Percentiles rank a stretch among this genome's conserved stretches.
Conservation (phyloP, 163 green algal species). For the Picocystis sp. region DNA sequence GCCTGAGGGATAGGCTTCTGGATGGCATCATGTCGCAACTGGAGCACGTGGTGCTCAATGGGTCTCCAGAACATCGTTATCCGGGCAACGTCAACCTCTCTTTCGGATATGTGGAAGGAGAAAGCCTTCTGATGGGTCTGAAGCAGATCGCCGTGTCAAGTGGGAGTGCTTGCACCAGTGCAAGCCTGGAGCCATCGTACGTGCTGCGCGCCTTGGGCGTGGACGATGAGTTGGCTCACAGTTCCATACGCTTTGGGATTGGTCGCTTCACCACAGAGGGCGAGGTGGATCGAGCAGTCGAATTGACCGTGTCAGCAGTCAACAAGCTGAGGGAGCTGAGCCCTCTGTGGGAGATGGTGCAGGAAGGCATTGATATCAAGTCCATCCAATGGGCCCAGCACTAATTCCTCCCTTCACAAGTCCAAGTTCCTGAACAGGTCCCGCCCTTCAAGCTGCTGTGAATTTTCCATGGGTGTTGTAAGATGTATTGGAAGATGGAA, state of each 20-base stretch:
- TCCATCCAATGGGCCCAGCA: conserved; percentile 95
- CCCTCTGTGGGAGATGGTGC: conserved; percentile 96
- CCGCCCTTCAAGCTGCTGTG: too few species aligned
- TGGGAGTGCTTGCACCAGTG: conserved; percentile 84
- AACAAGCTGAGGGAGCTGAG: conserved; percentile 90
- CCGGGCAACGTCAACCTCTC: conserved; percentile 91
- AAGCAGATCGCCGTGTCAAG: conserved; percentile 86
- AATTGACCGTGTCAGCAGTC: conserved; percentile 69
- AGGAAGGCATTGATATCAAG: conserved; percentile 93
- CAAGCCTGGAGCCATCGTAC: conserved; percentile 88
- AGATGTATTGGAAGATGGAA: too few species aligned
- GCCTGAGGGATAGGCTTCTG: conserved; percentile 55
- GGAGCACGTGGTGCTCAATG: conserved; percentile 75
- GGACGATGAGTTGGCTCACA: conserved; percentile 98
- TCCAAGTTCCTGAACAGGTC: too few species aligned
- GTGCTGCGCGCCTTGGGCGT: conserved; percentile 92
- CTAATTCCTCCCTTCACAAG: conserved; percentile 19
- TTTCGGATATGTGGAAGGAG: conserved; percentile 95
- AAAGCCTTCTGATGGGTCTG: conserved; percentile 91
- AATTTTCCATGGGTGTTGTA: too few species aligned
- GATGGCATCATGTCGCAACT: conserved; percentile 55
- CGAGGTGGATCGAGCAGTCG: conserved; percentile 71
- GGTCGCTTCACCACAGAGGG: conserved; percentile 88
- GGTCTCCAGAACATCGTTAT: conserved; percentile 53
- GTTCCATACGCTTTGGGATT: conserved; percentile 59